Evolutionary conservation across 2,329 filamentous ascomycete species (phyloP).

Genomic region (Mollisia scopiformis): DNA sequence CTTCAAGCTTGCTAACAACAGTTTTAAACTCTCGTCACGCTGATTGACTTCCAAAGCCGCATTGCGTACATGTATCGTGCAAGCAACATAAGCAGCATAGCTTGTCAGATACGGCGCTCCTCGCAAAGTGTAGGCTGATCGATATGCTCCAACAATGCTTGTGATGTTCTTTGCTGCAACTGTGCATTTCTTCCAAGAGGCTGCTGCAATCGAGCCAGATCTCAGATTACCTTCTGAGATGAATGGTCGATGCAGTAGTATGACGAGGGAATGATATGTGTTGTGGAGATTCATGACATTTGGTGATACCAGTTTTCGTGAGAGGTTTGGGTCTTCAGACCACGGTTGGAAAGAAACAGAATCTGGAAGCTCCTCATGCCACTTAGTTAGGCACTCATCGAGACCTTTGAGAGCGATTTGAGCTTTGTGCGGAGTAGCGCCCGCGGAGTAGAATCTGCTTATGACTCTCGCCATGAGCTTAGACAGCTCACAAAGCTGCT

Average conservation of each 20-base stretch:
- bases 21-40: constrained; percentile 29
- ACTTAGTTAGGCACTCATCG: constrained; percentile 27
- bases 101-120: constrained; percentile 45
- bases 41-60: constrained; percentile 33
- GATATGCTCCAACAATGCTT: constrained; percentile 40
- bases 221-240: constrained; percentile 38
- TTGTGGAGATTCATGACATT: constrained; percentile 39
- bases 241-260: constrained; percentile 49
- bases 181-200: constrained; percentile 39
- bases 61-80: constrained; percentile 45
- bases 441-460: constrained; percentile 37
- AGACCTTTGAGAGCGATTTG: constrained; percentile 33
- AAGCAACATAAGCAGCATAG: constrained; percentile 46
- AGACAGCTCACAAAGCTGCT: constrained; percentile 39
- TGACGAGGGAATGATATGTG: constrained; percentile 46
- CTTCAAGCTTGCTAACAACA: constrained; percentile 34
- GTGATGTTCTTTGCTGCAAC: constrained; percentile 41
- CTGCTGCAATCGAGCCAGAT: constrained; percentile 27
- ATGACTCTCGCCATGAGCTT: constrained; percentile 43
- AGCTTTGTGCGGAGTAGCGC: constrained; percentile 32
- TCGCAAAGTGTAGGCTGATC: constrained; percentile 42
- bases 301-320: constrained; percentile 18
- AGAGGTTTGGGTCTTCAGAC: constrained; percentile 10
- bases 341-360: constrained; percentile 31
- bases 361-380: constrained; percentile 35